Evolutionary conservation across 2,329 filamentous ascomycete genomes (phyloP), one percentile per base, ranked within the genome.

Genomic region (Ophiostoma piceae): DNA sequence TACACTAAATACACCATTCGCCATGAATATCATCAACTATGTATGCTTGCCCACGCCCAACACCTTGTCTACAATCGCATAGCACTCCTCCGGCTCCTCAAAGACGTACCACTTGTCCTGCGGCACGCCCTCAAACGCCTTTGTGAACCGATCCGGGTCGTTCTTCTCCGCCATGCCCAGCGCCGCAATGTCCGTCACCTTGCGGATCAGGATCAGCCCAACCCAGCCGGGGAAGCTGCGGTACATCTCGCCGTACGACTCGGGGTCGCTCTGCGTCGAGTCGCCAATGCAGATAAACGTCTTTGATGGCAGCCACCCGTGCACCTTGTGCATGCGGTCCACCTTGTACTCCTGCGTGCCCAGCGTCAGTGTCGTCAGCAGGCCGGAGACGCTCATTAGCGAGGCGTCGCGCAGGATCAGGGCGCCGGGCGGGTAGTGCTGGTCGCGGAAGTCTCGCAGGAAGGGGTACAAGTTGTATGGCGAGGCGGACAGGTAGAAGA

Each of bases 391-490:
- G 67, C 92, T 94, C 85, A 92, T 90, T 91, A 92, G 96, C 69
- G 88, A 92, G 9, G 90, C 88, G 75, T 97, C 92, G 54, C 94
- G 89, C 7, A 98, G 85, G 47, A 97, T 87, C 72, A 97, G 84
- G 32, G 92, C 92, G 12, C 94, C 94, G 2, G 84, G 85, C 0
- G 90, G 91, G 76, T 89, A 98, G 78, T 90, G 81, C 1, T 83
- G 77, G 69, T 88, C 81, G 47, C 92, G 84, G 79, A 98, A 98
- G 0, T 84, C 78, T 70, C 85, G 88, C 32, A 98, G 84, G 79
- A 97, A 95, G 0, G 92, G 90, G 76, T 97, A 97, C 11, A 98
- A 85, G 75, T 96, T 97, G 82, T 97, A 97, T 0, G 94, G 94
- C 0, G 93, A 96, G 0, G 94, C 94, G 0, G 92, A 96, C 66